phyloP scores from a whole-genome alignment of 192 early-diverging fungal genomes.

The Backusella morwellensis region DNA sequence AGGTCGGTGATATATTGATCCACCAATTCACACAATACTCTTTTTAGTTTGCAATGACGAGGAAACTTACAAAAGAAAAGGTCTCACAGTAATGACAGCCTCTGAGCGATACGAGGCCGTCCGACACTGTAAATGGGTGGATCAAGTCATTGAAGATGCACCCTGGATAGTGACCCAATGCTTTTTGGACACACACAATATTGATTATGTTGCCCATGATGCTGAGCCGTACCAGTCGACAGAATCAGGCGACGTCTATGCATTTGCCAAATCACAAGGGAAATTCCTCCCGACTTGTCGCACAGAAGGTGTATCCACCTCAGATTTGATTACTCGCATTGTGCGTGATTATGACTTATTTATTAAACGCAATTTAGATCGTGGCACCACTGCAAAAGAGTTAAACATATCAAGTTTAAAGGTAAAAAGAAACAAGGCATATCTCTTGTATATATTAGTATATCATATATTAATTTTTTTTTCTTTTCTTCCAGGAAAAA shows the following conservation, averaged over 20 bases:
- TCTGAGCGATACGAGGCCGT: constrained; percentile 70
- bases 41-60: constrained; percentile 60
- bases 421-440: neutral
- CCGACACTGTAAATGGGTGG: constrained; percentile 76
- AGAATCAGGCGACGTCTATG: constrained; percentile 68
- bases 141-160: constrained; percentile 67
- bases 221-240: constrained; percentile 68
- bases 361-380: constrained; percentile 71
- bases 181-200: constrained; percentile 66
- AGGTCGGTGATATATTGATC: neutral
- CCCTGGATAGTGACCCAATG: constrained; percentile 70
- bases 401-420: constrained; percentile 73
- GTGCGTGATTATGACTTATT: constrained; percentile 79
- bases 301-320: constrained; percentile 78
- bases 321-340: constrained; percentile 77
- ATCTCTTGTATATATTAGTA: constrained; percentile 2
- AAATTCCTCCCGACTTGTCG: constrained; percentile 61
- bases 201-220: constrained; percentile 80
- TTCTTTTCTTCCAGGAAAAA: constrained; percentile 47
- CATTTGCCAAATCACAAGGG: constrained; percentile 71
- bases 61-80: constrained; percentile 67
- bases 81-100: constrained; percentile 70
- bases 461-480: constrained; percentile 16
- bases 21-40: neutral
- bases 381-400: constrained; percentile 70